phyloP scores from a whole-genome alignment of 2,329 filamentous ascomycete genomes.

The Cladosporium velox region DNA sequence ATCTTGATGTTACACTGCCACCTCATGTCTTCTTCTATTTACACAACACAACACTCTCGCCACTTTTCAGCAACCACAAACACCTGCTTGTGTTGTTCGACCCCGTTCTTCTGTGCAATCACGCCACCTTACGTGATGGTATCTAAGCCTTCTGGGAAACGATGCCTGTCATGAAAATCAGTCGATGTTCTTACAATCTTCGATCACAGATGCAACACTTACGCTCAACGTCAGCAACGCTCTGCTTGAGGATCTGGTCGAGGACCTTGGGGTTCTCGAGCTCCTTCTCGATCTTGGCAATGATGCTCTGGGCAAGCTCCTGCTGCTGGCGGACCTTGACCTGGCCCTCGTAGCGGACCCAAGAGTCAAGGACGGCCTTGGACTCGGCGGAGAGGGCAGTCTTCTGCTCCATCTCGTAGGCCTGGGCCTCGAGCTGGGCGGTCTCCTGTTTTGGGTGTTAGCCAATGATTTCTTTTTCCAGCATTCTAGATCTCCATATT shows the following conservation, averaged over 20 bases:
- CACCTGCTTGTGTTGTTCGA: background rate
- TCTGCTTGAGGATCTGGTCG: slow-evolving; percentile 97
- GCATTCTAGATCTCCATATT: background rate
- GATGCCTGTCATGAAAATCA: slow-evolving; percentile 9
- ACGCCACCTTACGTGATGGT: slow-evolving; percentile 16
- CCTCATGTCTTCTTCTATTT: slow-evolving; percentile 20
- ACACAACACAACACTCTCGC: slow-evolving; percentile 10
- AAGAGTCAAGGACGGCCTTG: slow-evolving; percentile 93
- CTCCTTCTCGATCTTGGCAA: slow-evolving; percentile 98
- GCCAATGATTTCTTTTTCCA: slow-evolving; percentile 7
- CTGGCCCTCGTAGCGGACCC: slow-evolving; percentile 98
- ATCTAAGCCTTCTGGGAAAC: slow-evolving; percentile 24
- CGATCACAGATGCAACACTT: slow-evolving; percentile 40
- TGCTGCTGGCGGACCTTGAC: slow-evolving; percentile 98
- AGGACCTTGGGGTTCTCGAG: slow-evolving; percentile 96
- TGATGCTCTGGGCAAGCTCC: slow-evolving; percentile 89
- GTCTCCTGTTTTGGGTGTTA: slow-evolving; percentile 70
- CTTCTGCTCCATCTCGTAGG: slow-evolving; percentile 95
- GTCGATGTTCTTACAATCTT: background rate
- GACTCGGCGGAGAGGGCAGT: slow-evolving; percentile 90
- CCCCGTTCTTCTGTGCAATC: background rate
- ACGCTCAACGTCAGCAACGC: slow-evolving; percentile 95
- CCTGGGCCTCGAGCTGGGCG: slow-evolving; percentile 90
- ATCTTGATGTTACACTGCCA: slow-evolving; percentile 20
- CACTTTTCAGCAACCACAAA: background rate